Percentiles rank a stretch among this genome's conserved stretches.
Conservation (phyloP, 2,329 filamentous ascomycete species). For the Colletotrichum orbiculare region DNA sequence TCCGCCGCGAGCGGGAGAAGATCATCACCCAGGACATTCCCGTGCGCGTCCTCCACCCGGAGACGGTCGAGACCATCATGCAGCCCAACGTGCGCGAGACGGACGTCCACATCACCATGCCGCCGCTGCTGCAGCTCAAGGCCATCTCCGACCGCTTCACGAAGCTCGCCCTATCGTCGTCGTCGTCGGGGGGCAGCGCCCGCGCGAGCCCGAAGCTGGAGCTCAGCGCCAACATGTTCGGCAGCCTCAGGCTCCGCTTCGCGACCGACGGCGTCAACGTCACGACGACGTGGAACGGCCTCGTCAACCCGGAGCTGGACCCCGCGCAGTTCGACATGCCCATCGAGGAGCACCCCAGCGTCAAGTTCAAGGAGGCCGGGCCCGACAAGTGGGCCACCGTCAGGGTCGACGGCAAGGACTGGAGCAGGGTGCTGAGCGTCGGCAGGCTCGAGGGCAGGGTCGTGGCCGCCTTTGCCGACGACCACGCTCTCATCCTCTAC, state of each 20-base stretch:
- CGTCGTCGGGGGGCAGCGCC: slow-evolving; percentile 41
- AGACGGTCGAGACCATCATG: slow-evolving; percentile 90
- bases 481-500: slow-evolving; percentile 84
- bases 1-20: slow-evolving; percentile 82
- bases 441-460: slow-evolving; percentile 89
- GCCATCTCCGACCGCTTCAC: slow-evolving; percentile 96
- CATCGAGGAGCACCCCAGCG: slow-evolving; percentile 84
- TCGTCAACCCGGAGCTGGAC: slow-evolving; percentile 90
- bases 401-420: slow-evolving; percentile 91
- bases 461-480: slow-evolving; percentile 89
- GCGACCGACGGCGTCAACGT: slow-evolving; percentile 87
- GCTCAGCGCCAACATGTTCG: slow-evolving; percentile 94
- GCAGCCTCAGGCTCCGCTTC: slow-evolving; percentile 82
- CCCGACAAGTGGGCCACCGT: slow-evolving; percentile 90
- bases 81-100: slow-evolving; percentile 91
- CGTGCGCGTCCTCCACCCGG: slow-evolving; percentile 86
- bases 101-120: slow-evolving; percentile 93
- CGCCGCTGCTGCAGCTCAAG: slow-evolving; percentile 88
- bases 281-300: slow-evolving; percentile 83
- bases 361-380: slow-evolving; percentile 78
- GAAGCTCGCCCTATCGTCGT: slow-evolving; percentile 73
- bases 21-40: slow-evolving; percentile 96
- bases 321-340: slow-evolving; percentile 77
- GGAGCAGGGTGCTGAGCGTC: slow-evolving; percentile 93
- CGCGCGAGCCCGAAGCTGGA: slow-evolving; percentile 74